Evolutionary conservation across 345 rosid genomes (phyloP).

Genomic region (Carallia brachiata): DNA sequence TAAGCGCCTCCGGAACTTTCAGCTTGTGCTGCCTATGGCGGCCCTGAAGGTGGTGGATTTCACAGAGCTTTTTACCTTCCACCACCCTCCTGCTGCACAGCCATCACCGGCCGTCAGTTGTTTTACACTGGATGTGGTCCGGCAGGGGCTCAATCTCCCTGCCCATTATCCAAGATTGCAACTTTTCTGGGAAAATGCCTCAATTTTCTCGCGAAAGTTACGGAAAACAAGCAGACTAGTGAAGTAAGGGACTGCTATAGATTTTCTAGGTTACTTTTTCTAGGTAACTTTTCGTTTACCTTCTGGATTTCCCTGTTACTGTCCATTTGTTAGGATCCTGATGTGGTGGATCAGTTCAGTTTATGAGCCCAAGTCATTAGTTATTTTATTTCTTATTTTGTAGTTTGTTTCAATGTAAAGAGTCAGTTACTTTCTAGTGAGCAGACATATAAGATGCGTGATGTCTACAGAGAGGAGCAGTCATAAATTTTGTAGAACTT

Average conservation of each 20-base stretch:
- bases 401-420: too few relatives aligned
- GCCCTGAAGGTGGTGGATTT: slow-evolving; percentile 71
- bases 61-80: slow-evolving; percentile 83
- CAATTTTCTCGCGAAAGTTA: slow-evolving; percentile 14
- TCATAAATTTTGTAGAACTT: too few relatives aligned
- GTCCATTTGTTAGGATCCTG: too few relatives aligned
- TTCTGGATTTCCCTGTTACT: too few relatives aligned
- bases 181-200: slow-evolving; percentile 19
- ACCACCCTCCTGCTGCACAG: slow-evolving; percentile 70
- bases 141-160: slow-evolving; percentile 44
- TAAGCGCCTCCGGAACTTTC: slow-evolving; percentile 62
- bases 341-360: too few relatives aligned
- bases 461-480: too few relatives aligned
- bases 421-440: too few relatives aligned
- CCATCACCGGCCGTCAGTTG: slow-evolving; percentile 94
- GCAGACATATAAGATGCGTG: too few relatives aligned
- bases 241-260: not conserved
- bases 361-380: too few relatives aligned
- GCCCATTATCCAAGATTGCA: slow-evolving; percentile 19
- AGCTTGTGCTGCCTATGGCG: slow-evolving; percentile 48
- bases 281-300: not conserved
- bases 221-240: slow-evolving; percentile 8
- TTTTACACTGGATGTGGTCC: slow-evolving; percentile 79
- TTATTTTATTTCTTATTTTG: too few relatives aligned
- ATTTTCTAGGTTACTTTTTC: not conserved